These are phyloP conservation scores for Phialophora macrospora DNA, from an alignment of 2,329 filamentous ascomycete species.

Conservation along the genomic window DNA sequence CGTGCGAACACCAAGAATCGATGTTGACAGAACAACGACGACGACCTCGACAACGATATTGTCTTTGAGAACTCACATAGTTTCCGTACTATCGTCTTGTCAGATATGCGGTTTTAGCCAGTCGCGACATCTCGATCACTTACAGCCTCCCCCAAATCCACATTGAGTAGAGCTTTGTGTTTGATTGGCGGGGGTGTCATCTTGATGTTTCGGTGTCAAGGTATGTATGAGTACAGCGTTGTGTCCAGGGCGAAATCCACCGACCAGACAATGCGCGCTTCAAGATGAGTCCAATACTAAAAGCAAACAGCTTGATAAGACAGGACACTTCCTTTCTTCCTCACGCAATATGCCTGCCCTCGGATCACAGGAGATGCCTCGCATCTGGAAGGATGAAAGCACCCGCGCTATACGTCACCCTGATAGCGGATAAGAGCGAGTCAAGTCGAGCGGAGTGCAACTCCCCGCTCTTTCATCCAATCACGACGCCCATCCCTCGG, in stretches of 20 bases:
- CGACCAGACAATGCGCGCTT: background rate
- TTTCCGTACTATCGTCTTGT: slow-evolving; percentile 49
- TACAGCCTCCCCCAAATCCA: slow-evolving; percentile 54
- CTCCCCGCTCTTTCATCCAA: slow-evolving; percentile 16
- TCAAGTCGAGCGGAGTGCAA: slow-evolving; percentile 3
- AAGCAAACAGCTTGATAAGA: background rate
- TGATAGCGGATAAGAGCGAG: slow-evolving; percentile 29
- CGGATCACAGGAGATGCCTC: background rate
- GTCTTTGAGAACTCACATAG: slow-evolving; percentile 39
- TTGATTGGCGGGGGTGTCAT: slow-evolving; percentile 50
- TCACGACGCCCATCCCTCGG: background rate
- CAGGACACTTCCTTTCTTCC: background rate
- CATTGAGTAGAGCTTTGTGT: slow-evolving; percentile 57
- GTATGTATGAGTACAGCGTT: background rate
- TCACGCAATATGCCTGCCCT: background rate
- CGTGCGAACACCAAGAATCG: background rate
- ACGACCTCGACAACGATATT: background rate
- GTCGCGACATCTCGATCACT: slow-evolving; percentile 11
- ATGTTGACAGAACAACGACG: background rate
- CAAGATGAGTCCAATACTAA: background rate
- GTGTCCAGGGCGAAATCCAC: background rate
- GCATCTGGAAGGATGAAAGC: background rate
- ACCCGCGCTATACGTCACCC: slow-evolving; percentile 24
- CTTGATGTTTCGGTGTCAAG: background rate
- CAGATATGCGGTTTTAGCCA: slow-evolving; percentile 5